Evolutionary conservation across 441 rosid genomes (phyloP).

Genomic region (Corymbia calophylla): DNA sequence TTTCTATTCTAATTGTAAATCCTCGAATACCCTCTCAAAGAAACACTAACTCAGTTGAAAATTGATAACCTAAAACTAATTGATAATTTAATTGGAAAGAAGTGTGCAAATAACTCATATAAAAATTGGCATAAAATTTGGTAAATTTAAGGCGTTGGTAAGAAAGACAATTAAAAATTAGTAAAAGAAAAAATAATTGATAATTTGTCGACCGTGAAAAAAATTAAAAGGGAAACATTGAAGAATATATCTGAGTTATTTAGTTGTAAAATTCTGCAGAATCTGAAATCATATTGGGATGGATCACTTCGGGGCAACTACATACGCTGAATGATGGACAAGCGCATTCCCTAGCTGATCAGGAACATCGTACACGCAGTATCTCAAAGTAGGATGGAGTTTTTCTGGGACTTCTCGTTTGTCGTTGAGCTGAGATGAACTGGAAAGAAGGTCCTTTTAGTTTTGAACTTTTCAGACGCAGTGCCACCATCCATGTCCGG

Average conservation of each 20-base stretch:
- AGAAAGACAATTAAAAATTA: too few species aligned
- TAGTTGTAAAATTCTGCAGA: not conserved
- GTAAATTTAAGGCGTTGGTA: too few species aligned
- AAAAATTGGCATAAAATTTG: too few species aligned
- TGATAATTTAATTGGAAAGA: too few species aligned
- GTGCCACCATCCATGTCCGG: not conserved
- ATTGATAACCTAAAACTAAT: too few species aligned
- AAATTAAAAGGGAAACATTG: not conserved
- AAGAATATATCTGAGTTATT: not conserved
- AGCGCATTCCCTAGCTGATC: not conserved
- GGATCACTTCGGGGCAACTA: not conserved
- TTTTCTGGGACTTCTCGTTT: not conserved
- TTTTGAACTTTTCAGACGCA: not conserved
- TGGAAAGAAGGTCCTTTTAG: not conserved
- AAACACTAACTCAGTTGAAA: too few species aligned
- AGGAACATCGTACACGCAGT: not conserved
- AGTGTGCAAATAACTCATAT: too few species aligned
- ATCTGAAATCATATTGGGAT: not conserved
- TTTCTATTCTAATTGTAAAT: too few species aligned
- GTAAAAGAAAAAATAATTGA: too few species aligned
- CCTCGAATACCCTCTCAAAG: too few species aligned
- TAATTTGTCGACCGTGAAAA: too few species aligned
- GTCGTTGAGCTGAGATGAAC: not conserved
- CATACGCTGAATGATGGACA: not conserved
- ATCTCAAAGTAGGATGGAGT: not conserved